phyloP scores from a whole-genome alignment of 2,329 filamentous ascomycete species.

The Fusarium cyanostomum region DNA sequence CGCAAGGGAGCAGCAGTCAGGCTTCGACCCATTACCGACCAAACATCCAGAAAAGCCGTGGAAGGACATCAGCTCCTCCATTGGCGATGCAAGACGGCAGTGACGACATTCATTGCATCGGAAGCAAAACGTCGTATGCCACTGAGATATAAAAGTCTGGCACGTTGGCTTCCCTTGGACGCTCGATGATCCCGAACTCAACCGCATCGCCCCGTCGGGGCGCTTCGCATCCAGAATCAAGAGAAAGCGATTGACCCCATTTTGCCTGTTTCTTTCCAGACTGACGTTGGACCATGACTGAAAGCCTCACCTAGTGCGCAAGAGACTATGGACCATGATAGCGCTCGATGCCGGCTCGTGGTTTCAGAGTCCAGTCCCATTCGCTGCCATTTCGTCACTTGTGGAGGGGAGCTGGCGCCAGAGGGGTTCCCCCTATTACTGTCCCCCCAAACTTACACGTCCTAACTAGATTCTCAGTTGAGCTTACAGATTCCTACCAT shows the following conservation, averaged over 20 bases:
- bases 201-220: conserved; percentile 23
- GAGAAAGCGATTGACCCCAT: conserved; percentile 38
- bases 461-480: conserved; percentile 6
- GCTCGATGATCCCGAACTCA: conserved; percentile 24
- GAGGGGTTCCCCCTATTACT: conserved; percentile 18
- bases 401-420: conserved; percentile 10
- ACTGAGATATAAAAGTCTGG: conserved; percentile 22
- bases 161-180: conserved; percentile 30
- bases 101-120: background rate
- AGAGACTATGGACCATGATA: conserved; percentile 10
- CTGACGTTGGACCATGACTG: conserved; percentile 34
- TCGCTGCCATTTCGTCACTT: conserved; percentile 29
- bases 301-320: conserved; percentile 18
- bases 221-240: conserved; percentile 33
- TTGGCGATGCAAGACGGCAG: background rate
- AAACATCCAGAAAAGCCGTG: background rate
- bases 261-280: conserved; percentile 21
- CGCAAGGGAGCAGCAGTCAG: conserved; percentile 7
- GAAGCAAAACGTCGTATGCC: conserved; percentile 14
- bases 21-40: background rate
- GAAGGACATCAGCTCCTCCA: background rate
- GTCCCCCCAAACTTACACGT: conserved; percentile 13
- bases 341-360: conserved; percentile 34
- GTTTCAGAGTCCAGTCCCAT: conserved; percentile 35
- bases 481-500: conserved; percentile 11